These are phyloP conservation scores for Salix brachista DNA, from an alignment of 345 rosid species.

Conservation along the genomic window DNA sequence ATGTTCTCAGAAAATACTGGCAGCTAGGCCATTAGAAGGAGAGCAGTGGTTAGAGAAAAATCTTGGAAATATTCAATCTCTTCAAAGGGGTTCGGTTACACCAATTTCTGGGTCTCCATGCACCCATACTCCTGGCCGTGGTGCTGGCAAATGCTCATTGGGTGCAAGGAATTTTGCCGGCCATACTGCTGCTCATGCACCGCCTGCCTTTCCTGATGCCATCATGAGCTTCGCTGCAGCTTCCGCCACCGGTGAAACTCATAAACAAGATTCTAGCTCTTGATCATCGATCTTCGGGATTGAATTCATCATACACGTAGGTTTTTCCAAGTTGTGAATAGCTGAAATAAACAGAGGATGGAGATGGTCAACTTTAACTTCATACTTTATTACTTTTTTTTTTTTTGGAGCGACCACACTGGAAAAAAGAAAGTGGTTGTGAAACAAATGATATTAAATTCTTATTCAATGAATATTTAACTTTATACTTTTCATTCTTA, in stretches of 20 bases:
- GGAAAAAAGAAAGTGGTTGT: not conserved
- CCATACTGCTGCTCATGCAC: not conserved
- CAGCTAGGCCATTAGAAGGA: slow-evolving; percentile 27
- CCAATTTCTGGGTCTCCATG: slow-evolving; percentile 28
- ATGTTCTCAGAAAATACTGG: slow-evolving; percentile 7
- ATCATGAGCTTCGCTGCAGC: slow-evolving; percentile 1
- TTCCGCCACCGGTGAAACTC: too few relatives aligned
- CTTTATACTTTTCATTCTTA: not conserved
- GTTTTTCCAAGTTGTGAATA: not conserved
- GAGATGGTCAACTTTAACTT: not conserved
- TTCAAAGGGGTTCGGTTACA: slow-evolving; percentile 35
- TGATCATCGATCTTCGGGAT: not conserved
- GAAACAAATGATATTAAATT: not conserved
- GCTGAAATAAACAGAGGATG: not conserved
- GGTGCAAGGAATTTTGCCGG: slow-evolving; percentile 23
- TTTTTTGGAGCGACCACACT: not conserved
- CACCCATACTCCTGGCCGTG: slow-evolving; percentile 28
- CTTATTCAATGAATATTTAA: not conserved
- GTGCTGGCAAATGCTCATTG: slow-evolving; percentile 31
- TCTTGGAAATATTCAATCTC: slow-evolving; percentile 27
- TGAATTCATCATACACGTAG: not conserved
- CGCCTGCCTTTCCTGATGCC: slow-evolving; percentile 12
- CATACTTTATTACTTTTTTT: not conserved
- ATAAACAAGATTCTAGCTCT: slow-evolving; percentile 9
- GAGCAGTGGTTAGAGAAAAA: not conserved